Base-by-base conservation (phyloP, 805 yeast species). In the Saccharomyces jurei region DNA sequence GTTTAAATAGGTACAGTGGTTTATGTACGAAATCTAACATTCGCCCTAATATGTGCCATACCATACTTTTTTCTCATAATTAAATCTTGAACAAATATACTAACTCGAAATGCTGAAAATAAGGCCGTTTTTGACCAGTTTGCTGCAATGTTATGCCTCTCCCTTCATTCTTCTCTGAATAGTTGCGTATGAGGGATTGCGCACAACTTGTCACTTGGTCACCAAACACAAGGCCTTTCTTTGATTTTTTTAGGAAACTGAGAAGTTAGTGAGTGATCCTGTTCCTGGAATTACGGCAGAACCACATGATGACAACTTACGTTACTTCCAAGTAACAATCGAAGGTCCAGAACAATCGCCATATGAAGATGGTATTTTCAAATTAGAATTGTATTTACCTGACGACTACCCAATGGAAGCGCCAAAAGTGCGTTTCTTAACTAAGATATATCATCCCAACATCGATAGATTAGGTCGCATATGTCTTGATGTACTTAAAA, bases 331-430 rank as follows among this genome's bases (percentile, higher is more conserved):
- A 60, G 99, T 94, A 27, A 82, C 88, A 1, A 86, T 94, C 57
- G 89, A 88, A 56, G 99, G 99, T 0, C 99, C 99, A 9, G 76
- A 80, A 30, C 85, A 86, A 52, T 87, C 96, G 1, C 98, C 99
- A 1, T 94, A 92, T 67, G 96, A 92, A 66, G 89, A 90, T 44
- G 88, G 88, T 29, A 64, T 74, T 3, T 94, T 94, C 74, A 78
- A 86, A 60, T 75, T 94, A 56, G 99, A 94, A 70, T 75, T 94
- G 58, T 94, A 80, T 67, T 72, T 94, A 59, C 98, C 99, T 1
- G 97, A 94, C 66, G 99, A 94, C 67, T 94, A 94, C 70, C 99
- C 99, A 11, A 87, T 92, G 97, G 89, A 89, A 65, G 96, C 99
- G 0, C 99, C 99, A 51, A 91, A 90, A 68, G 95, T 94, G 52